Evolutionary conservation across 2,329 filamentous ascomycete species (phyloP).

Genomic region (Cladorrhinum sp.): DNA sequence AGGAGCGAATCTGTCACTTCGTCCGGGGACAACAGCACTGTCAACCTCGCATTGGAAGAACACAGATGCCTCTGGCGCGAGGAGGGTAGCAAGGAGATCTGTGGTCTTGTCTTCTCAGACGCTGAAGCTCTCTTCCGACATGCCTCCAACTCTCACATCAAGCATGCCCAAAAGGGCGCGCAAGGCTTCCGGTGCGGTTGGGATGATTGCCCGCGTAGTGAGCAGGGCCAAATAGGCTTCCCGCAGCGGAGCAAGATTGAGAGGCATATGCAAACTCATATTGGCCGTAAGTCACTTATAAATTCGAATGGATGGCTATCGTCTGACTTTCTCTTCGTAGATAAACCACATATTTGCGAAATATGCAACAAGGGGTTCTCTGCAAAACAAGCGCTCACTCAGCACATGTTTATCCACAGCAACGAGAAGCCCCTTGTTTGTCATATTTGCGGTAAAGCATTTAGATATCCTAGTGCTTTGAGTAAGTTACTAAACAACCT

Average conservation of each 20-base stretch:
- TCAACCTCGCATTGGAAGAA: constrained; percentile 17
- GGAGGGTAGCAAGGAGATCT: constrained; percentile 23
- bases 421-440: constrained; percentile 64
- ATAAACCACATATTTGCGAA: constrained; percentile 57
- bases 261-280: constrained; percentile 63
- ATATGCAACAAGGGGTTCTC: constrained; percentile 59
- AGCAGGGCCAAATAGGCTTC: constrained; percentile 47
- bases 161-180: constrained; percentile 41
- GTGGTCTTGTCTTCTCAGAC: constrained; percentile 37
- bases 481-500: constrained; percentile 45
- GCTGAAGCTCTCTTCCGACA: constrained; percentile 55
- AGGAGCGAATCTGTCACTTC: constrained; percentile 21
- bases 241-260: constrained; percentile 62
- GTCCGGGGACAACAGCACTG: constrained; percentile 12
- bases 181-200: constrained; percentile 55
- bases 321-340: constrained; percentile 34
- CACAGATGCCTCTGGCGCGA: constrained; percentile 34
- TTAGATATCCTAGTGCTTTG: constrained; percentile 65
- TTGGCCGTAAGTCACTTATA: constrained; percentile 50
- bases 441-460: constrained; percentile 53
- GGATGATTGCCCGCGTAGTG: constrained; percentile 52
- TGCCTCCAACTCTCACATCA: constrained; percentile 50
- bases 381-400: constrained; percentile 64
- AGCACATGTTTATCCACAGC: constrained; percentile 66
- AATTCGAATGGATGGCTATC: not conserved